Conservation (phyloP, 2,329 filamentous ascomycete genomes). For the Xylariomycetidae sp. region DNA sequence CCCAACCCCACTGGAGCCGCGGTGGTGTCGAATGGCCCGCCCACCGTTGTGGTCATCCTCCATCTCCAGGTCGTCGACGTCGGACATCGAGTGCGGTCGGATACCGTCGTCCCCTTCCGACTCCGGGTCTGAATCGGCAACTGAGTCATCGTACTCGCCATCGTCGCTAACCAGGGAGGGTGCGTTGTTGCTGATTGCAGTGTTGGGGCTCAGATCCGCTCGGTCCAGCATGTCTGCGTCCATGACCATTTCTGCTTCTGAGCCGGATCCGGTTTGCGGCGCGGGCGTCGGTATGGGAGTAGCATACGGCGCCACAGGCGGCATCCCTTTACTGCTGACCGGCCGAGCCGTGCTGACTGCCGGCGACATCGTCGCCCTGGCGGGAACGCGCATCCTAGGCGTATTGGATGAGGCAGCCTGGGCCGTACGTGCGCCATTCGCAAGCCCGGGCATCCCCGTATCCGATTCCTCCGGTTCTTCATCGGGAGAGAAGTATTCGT, state of each 20-base stretch:
- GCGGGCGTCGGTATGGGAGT: conserved; percentile 31
- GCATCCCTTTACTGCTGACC: conserved; percentile 50
- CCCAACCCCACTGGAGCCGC: conserved; percentile 29
- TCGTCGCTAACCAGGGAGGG: conserved; percentile 77
- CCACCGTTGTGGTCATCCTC: conserved; percentile 48
- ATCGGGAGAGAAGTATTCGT: conserved; percentile 43
- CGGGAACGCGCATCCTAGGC: conserved; percentile 49
- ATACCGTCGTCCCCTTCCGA: conserved; percentile 52
- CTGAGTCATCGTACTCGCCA: conserved; percentile 69
- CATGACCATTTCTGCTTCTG: conserved; percentile 22
- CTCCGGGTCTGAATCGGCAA: conserved; percentile 53
- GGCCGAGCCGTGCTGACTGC: conserved; percentile 39
- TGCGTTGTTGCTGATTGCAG: conserved; percentile 66
- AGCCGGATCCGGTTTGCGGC: conserved; percentile 19
- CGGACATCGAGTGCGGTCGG: conserved; percentile 54
- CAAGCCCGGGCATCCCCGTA: not conserved
- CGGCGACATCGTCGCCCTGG: conserved; percentile 50
- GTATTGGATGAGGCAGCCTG: conserved; percentile 3
- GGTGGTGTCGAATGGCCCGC: conserved; percentile 37
- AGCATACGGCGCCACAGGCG: conserved; percentile 34
- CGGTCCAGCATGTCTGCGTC: conserved; percentile 49
- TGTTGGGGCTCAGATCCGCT: conserved; percentile 62
- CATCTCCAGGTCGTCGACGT: conserved; percentile 56
- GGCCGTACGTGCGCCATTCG: not conserved
- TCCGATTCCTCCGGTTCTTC: conserved; percentile 47